These are phyloP conservation scores for Mucor plumbeus DNA, from an alignment of 371 early-diverging fungal species.

Conservation along the genomic window DNA sequence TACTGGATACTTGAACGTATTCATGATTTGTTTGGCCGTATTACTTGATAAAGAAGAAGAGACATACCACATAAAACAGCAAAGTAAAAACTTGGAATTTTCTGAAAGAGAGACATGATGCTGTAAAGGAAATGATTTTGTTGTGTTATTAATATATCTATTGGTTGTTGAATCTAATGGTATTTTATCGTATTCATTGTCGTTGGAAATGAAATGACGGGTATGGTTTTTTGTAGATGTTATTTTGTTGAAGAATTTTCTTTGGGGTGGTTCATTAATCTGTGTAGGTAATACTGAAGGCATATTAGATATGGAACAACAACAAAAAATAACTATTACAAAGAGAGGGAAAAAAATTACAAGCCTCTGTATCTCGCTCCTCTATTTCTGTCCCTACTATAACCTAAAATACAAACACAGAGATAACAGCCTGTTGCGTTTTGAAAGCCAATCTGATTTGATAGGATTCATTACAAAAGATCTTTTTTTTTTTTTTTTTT, in stretches of 20 bases:
- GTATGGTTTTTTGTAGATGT: conserved; percentile 13
- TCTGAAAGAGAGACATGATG: conserved; percentile 28
- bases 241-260: conserved; percentile 18
- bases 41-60: conserved; percentile 84
- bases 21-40: conserved; percentile 79
- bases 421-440: not conserved
- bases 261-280: conserved; percentile 8
- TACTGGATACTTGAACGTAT: conserved; percentile 74
- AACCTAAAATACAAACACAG: not conserved
- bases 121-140: not conserved
- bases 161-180: conserved; percentile 1
- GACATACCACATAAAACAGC: conserved; percentile 79
- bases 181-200: not conserved
- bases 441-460: conserved; percentile 7
- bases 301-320: not conserved
- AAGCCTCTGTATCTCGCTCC: not conserved
- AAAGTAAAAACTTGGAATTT: conserved; percentile 47
- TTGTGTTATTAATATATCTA: not conserved
- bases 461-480: not conserved
- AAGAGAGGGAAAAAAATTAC: not conserved
- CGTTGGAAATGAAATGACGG: conserved; percentile 7
- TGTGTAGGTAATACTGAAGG: conserved; percentile 7
- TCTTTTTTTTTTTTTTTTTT: not conserved
- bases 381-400: not conserved
- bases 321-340: too few relatives aligned